Base-by-base conservation (phyloP, 2,329 filamentous ascomycete species). In the Scopulariopsis brevicaulis region DNA sequence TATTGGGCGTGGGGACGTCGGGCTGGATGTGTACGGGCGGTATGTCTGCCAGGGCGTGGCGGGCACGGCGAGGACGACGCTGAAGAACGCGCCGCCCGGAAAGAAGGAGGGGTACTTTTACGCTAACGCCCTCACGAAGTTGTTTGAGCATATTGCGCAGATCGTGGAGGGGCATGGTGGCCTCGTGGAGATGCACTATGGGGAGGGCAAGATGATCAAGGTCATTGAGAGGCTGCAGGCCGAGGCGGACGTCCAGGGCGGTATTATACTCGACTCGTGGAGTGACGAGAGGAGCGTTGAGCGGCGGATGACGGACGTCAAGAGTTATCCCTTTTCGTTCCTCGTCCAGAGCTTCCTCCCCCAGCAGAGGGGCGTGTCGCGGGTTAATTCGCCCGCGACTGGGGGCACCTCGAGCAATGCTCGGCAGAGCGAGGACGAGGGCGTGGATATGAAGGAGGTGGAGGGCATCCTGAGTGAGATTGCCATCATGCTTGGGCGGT, bases 11-110 rank as follows among this genome's bases (percentile, higher is more conserved):
- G 86, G 90, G 2, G 89, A 96, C 58, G 89, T 93, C 8, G 94
- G 94, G 0, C 71, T 99, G 59, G 93, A 99, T 71, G 90, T 96
- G 3, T 99, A 99, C 69, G 94, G 94, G 1, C 83, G 87, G 64
- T 99, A 97, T 70, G 93, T 99, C 34, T 99, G 94, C 67, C 90
- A 95, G 69, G 94, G 94, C 18, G 93, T 99, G 43, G 91, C 93
- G 7, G 83, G 86, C 18, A 84, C 88, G 57, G 94, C 94, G 22
- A 84, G 94, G 55, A 79, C 82, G 48, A 95, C 89, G 65, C 78
- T 96, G 64, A 91, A 88, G 69, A 83, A 89, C 46, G 75, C 75
- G 11, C 61, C 56, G 22, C 64, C 60, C 7, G 83, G 83, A 63
- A 74, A 77, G 55, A 87, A 83, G 65, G 92, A 96, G 60, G 86